Evolutionary conservation across 352 stramenopile species (phyloP).

Genomic region (Phytophthora crassamura): DNA sequence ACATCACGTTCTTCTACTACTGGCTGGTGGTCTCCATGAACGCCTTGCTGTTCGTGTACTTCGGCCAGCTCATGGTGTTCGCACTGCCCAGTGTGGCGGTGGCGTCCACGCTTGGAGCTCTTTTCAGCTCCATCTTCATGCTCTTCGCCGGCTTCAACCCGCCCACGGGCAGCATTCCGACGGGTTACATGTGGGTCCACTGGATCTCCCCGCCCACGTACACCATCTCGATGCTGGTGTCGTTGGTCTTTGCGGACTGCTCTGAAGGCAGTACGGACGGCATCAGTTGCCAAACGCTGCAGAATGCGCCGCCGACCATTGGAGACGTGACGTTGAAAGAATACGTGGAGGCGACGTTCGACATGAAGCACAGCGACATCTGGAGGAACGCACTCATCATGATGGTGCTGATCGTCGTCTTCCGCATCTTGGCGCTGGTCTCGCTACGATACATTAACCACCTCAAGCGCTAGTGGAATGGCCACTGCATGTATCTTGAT

Average conservation of each 20-base stretch:
- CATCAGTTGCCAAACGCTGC: conserved; percentile 36
- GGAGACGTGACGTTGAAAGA: conserved; percentile 40
- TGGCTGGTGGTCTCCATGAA: conserved; percentile 55
- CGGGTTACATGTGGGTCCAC: conserved; percentile 64
- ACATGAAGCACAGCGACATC: conserved; percentile 57
- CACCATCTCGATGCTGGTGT: conserved; percentile 44
- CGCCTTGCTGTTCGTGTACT: conserved; percentile 56
- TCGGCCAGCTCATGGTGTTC: conserved; percentile 57
- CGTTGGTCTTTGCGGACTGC: conserved; percentile 41
- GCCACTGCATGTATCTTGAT: too few species aligned
- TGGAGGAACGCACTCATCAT: conserved; percentile 42
- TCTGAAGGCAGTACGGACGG: too few species aligned
- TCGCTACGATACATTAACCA: conserved; percentile 59
- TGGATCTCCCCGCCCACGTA: conserved; percentile 60
- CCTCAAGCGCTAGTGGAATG: conserved; percentile 49
- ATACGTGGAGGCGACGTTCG: conserved; percentile 51
- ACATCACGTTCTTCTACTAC: conserved; percentile 45
- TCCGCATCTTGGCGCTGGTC: conserved; percentile 44
- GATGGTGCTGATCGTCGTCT: conserved; percentile 40
- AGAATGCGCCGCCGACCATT: conserved; percentile 19
- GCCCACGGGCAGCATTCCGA: conserved; percentile 49
- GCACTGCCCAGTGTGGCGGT: conserved; percentile 49
- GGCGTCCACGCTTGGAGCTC: conserved; percentile 40
- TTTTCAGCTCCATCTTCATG: too few species aligned
- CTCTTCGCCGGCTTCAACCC: conserved; percentile 67